Percentiles rank a stretch among this genome's conserved stretches.
phyloP scores from a whole-genome alignment of 2,329 filamentous ascomycete genomes.

The Hirsutella minnesotensis region DNA sequence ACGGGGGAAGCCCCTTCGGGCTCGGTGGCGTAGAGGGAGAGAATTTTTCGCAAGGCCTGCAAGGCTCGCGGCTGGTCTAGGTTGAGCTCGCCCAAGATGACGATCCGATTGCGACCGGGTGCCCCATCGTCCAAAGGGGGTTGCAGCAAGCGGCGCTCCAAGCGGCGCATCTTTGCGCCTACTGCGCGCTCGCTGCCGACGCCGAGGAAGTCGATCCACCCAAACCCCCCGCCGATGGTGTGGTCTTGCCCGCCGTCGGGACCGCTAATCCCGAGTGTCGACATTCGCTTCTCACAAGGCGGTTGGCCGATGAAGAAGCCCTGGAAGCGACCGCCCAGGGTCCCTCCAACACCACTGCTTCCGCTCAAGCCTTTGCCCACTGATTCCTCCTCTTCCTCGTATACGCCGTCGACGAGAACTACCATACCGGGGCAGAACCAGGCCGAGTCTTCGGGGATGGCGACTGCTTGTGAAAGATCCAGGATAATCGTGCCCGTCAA shows the following conservation, averaged over 20 bases:
- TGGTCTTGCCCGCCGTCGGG: slow-evolving; percentile 45
- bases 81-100: slow-evolving; percentile 78
- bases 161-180: slow-evolving; percentile 68
- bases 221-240: slow-evolving; percentile 70
- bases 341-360: slow-evolving; percentile 73
- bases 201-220: slow-evolving; percentile 94
- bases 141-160: slow-evolving; percentile 59
- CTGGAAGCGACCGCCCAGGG: slow-evolving; percentile 83
- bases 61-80: slow-evolving; percentile 76
- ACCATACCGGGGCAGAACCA: slow-evolving; percentile 97
- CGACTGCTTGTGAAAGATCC: slow-evolving; percentile 68
- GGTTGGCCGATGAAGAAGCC: slow-evolving; percentile 87
- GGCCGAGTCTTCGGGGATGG: slow-evolving; percentile 72
- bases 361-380: slow-evolving; percentile 59
- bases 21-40: slow-evolving; percentile 60
- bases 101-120: slow-evolving; percentile 39
- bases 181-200: slow-evolving; percentile 80
- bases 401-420: slow-evolving; percentile 87
- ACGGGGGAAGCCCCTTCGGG: slow-evolving; percentile 56
- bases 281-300: slow-evolving; percentile 72
- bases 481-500: slow-evolving; percentile 78
- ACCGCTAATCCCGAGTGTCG: slow-evolving; percentile 61
- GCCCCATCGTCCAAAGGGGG: slow-evolving; percentile 20
- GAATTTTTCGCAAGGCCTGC: slow-evolving; percentile 67
- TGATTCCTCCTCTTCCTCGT: slow-evolving; percentile 79